Base-by-base conservation (phyloP, 2,329 filamentous ascomycete species). In the Fusarium falciforme region DNA sequence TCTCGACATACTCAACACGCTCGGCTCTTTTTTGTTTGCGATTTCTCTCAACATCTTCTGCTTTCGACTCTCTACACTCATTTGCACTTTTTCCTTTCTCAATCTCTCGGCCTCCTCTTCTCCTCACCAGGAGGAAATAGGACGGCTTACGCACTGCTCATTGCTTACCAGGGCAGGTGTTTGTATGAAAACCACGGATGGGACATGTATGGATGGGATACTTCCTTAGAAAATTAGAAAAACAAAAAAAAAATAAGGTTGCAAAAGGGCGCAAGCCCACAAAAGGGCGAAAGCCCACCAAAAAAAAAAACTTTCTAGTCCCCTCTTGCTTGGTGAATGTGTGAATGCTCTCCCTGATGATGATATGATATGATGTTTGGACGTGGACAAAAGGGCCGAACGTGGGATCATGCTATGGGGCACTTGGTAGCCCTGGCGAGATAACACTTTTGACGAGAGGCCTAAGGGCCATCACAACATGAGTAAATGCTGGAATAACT, bases 241-340 rank as follows among this genome's bases (percentile, higher is more conserved):
- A 74, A 27, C n/a, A 72, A 71, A 68, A 71, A 70, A 62, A 68
- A 33, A 36, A 22, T 22, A 22, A 8, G 35, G 35, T 42, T 36
- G 68, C 57, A 63, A 72, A 63, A 61, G 68, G 61, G 71, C 64
- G 52, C 47, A 64, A 63, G 67, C 71, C 61, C 54, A 73, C 22
- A 7, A 71, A 64, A 52, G 61, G 70, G 58, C 47, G 44, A 52
- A 44, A 42, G 55, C 70, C 70, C 61, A 57, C 66, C 55, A 71
- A 71, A 71, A 66, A 66, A 12, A 42, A 20, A 12, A 42, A 20
- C n/a, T 42, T 16, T 47, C 42, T 47, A 6, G n/a, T 22, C 11
- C 40, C 40, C 20, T 12, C 12, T 42, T 42, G 40, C 20, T 42
- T 8, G 40, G 20, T 42, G 40, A 42, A 42, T 42, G 40, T 14